Base-by-base conservation (phyloP, 805 yeast genomes). In the Yamadazyma sp. region DNA sequence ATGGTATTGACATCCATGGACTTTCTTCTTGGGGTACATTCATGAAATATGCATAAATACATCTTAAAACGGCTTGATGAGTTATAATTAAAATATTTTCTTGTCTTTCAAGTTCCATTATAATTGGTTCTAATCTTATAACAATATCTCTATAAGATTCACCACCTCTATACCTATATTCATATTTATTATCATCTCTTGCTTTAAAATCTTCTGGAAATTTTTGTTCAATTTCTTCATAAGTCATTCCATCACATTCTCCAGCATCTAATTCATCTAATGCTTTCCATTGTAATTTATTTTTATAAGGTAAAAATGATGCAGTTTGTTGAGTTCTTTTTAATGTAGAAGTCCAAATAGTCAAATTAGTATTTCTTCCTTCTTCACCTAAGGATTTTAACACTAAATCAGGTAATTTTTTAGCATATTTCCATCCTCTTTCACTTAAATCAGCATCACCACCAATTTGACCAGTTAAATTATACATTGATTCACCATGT, bases 1-100 rank as follows among this genome's bases (percentile, higher is more conserved):
- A 68, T 5, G 99, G 99, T 40, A 93, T 94, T 25, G 94, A 86
- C 96, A 93, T 88, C 98, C 98, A 93, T 4, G 99, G 99, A 39
- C 89, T 78, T 58, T 87, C 91, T 50, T 91, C 96, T 58, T 91
- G 98, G 4, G 97, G 96, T 13, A 93, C 95, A 56, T 93, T 91
- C 98, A 93, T 93, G 56, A 89, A 93, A 60, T 93, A 93, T 6
- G 98, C 98, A 60, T 93, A 93, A 34, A 93, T 81, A 56, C 99
- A 93, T 52, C 99, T 76, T 46, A 93, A 69, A 8, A 93, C 98
- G 0, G 98, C 98, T 62, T 93, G 99, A 59, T 93, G 99, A 3
- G 98, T 93, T 27, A 93, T 93, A 41, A 93, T 91, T 55, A 93
- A 70, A 33, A 93, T 88, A 58, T 93, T 89, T 51, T 93, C 98